Conservation (phyloP, 2,329 filamentous ascomycete species). For the Zalaria sp. region DNA sequence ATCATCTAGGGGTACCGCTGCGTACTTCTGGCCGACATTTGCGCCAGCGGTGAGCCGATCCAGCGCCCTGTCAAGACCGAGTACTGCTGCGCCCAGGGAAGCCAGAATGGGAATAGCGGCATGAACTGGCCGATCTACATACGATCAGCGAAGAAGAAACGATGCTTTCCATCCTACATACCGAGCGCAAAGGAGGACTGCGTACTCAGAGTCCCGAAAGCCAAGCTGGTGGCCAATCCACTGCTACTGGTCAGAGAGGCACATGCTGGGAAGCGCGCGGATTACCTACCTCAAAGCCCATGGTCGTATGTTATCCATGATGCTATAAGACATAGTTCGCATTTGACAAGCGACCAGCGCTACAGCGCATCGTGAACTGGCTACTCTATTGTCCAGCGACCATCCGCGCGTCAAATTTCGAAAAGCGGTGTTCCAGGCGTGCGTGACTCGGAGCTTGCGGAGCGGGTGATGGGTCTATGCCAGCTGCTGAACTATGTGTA, state of each 20-base stretch:
- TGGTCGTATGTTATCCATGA: neutral
- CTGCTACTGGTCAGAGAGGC: neutral
- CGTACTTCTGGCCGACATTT: constrained; percentile 8
- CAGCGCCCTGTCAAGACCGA: constrained; percentile 22
- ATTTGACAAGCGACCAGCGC: too few species aligned
- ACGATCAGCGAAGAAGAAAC: neutral
- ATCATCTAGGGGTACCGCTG: constrained; percentile 17
- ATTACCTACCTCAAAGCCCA: neutral
- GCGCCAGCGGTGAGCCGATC: neutral
- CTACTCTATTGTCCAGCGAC: neutral
- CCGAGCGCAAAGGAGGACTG: constrained; percentile 16
- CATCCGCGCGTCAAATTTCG: too few species aligned
- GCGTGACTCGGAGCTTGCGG: too few species aligned
- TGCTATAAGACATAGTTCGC: neutral
- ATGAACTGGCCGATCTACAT: constrained; percentile 21
- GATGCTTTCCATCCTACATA: neutral
- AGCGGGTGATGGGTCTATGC: too few species aligned
- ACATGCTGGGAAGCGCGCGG: neutral
- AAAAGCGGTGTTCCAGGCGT: too few species aligned
- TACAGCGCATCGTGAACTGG: neutral
- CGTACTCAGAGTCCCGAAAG: neutral
- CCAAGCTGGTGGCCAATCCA: neutral
- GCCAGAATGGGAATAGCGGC: constrained; percentile 27
- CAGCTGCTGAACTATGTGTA: too few species aligned
- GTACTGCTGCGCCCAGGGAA: constrained; percentile 22